These are phyloP conservation scores for Syzygium jambos DNA, from an alignment of 345 rosid species.

Conservation along the genomic window DNA sequence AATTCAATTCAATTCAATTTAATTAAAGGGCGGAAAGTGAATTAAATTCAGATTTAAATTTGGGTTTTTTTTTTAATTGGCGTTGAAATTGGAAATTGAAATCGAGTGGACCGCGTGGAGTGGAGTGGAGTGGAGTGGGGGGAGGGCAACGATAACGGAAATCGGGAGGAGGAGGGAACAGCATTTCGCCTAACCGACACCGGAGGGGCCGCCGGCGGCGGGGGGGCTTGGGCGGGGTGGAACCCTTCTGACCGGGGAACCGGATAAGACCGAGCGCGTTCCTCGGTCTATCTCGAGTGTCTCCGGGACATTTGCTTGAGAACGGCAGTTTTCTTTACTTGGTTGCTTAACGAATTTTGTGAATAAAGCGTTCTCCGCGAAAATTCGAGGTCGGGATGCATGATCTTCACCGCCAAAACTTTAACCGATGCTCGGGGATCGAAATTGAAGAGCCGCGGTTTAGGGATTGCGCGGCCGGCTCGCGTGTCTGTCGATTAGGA, in stretches of 20 bases:
- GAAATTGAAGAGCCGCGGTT: background rate
- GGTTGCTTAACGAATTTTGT: background rate
- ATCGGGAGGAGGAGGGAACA: background rate
- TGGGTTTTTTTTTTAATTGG: background rate
- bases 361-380: background rate
- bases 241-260: no score
- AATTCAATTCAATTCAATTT: background rate
- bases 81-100: background rate
- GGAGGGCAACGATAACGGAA: background rate
- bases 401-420: background rate
- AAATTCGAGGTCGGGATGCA: background rate
- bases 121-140: background rate
- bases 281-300: no score
- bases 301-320: no score
- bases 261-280: no score
- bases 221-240: no score
- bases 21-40: background rate
- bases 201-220: background rate
- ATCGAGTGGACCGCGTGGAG: background rate
- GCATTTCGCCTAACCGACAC: background rate
- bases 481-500: accelerated
- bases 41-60: background rate
- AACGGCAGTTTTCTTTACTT: background rate
- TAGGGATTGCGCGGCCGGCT: background rate
- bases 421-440: background rate